Evolutionary conservation across 2,329 filamentous ascomycete species (phyloP).

Genomic region (Aureobasidium sp.): DNA sequence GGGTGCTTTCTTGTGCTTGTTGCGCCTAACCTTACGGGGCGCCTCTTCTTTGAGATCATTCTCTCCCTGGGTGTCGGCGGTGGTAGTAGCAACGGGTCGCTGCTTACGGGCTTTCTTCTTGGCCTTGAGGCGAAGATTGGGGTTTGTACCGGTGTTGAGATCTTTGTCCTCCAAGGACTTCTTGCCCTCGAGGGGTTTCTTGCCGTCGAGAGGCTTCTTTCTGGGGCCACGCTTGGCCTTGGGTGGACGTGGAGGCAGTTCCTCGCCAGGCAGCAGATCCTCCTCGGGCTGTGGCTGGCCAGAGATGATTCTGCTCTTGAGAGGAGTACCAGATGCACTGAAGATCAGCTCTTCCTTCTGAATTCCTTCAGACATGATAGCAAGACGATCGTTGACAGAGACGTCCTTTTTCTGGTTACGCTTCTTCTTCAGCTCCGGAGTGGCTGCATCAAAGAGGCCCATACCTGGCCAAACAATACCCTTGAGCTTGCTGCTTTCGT

Average conservation of each 20-base stretch:
- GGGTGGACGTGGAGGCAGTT: conserved; percentile 24
- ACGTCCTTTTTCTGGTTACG: conserved; percentile 71
- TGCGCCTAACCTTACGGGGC: neutral
- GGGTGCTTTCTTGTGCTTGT: conserved; percentile 3
- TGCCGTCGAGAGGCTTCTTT: conserved; percentile 23
- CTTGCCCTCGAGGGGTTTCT: conserved; percentile 13
- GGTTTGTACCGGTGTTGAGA: conserved; percentile 22
- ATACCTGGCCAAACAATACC: conserved; percentile 71
- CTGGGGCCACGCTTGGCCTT: conserved; percentile 22
- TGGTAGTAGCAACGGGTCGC: conserved; percentile 15
- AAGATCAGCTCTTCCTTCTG: conserved; percentile 60
- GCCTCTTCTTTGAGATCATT: conserved; percentile 21
- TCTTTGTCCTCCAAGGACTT: conserved; percentile 25
- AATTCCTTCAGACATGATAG: conserved; percentile 56
- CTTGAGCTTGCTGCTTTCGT: conserved; percentile 52
- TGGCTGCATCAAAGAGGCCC: conserved; percentile 74
- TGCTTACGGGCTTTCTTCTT: conserved; percentile 15
- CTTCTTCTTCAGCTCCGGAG: conserved; percentile 63
- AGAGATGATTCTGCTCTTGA: conserved; percentile 39
- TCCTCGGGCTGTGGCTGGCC: conserved; percentile 36
- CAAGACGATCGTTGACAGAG: conserved; percentile 62
- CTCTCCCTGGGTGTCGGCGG: conserved; percentile 27
- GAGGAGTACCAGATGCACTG: conserved; percentile 37
- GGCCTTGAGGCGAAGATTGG: neutral
- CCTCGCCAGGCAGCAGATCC: conserved; percentile 28